phyloP scores from a whole-genome alignment of 75 land plant species.

The Cunninghamia lanceolata region DNA sequence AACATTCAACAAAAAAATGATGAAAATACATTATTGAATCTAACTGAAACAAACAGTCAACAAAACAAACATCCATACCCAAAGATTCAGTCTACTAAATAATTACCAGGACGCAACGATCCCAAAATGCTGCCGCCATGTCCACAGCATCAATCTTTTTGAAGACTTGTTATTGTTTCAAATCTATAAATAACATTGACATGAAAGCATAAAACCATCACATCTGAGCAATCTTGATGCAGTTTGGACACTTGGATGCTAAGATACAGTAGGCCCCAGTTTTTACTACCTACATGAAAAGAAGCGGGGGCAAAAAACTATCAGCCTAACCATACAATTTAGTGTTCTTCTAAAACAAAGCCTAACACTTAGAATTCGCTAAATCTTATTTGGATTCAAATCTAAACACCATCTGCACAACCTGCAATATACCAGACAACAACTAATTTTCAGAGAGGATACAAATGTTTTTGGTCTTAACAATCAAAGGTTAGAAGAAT shows the following conservation, averaged over 20 bases:
- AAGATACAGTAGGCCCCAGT: neutral
- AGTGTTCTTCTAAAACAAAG: neutral
- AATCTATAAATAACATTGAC: neutral
- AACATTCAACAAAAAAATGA: neutral
- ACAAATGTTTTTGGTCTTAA: neutral
- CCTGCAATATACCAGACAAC: neutral
- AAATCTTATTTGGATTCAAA: neutral
- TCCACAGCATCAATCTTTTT: conserved; percentile 5
- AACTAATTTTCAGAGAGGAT: neutral
- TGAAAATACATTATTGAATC: neutral
- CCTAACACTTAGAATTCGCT: neutral
- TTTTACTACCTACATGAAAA: neutral
- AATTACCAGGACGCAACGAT: neutral
- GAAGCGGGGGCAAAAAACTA: neutral
- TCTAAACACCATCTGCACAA: neutral
- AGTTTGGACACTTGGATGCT: neutral
- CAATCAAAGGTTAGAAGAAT: neutral
- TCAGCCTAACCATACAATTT: neutral
- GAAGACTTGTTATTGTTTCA: neutral
- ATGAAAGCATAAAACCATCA: neutral
- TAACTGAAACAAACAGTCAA: neutral
- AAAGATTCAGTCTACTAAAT: neutral
- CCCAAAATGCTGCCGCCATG: conserved; percentile 7
- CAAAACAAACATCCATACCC: neutral
- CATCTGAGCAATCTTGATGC: neutral